Conservation (phyloP, 176 grass and related monocot species). For the Oryza meyeriana region DNA sequence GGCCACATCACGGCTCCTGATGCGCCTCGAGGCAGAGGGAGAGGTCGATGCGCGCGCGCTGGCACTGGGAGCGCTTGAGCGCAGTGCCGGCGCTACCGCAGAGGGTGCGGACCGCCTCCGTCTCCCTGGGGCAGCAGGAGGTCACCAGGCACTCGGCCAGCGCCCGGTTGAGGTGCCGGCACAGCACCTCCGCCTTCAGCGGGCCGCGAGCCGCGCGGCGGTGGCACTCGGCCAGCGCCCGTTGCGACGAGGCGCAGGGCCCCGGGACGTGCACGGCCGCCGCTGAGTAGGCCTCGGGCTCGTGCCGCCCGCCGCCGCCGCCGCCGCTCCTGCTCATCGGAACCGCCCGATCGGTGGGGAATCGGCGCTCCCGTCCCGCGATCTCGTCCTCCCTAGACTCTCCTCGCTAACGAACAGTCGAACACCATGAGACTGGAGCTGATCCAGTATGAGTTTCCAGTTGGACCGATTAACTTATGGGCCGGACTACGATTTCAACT, state of each 20-base stretch:
- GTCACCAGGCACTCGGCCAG: constrained; percentile 74
- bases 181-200: constrained; percentile 42
- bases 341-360: background rate
- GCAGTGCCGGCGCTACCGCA: constrained; percentile 61
- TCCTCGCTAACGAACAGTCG: background rate
- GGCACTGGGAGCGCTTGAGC: constrained; percentile 82
- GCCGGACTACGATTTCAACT: too few relatives aligned
- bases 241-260: constrained; percentile 39
- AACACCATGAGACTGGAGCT: too few relatives aligned
- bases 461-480: too few relatives aligned
- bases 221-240: constrained; percentile 66
- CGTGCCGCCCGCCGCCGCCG: background rate
- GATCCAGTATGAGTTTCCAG: too few relatives aligned
- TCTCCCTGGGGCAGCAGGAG: constrained; percentile 59
- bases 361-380: constrained; percentile 1
- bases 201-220: constrained; percentile 38
- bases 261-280: constrained; percentile 19
- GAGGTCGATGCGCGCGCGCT: constrained; percentile 59
- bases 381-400: background rate
- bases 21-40: constrained; percentile 73
- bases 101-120: constrained; percentile 61
- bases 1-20: constrained; percentile 31
- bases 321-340: constrained; percentile 28
- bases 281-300: background rate
- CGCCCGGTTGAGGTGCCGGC: constrained; percentile 78